Evolutionary conservation across 2,329 filamentous ascomycete species (phyloP), one percentile per base, ranked within the genome.

Genomic region (Hypoxylon sp.): DNA sequence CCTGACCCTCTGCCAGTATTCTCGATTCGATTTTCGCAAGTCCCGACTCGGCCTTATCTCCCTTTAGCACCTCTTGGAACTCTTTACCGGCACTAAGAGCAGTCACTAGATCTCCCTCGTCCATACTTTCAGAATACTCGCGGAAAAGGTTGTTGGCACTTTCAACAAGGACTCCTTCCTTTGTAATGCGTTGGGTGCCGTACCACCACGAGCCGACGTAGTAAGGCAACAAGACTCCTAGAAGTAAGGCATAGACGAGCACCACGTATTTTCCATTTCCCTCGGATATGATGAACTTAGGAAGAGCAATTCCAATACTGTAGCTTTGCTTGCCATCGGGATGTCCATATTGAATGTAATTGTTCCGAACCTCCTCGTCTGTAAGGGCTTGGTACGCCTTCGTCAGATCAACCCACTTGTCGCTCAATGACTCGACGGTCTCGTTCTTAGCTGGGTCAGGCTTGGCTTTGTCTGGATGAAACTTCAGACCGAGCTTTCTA

Each of bases 141-240:
- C 91, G 91, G 87, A 99, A 98, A 65, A 99, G 88, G 72, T 94
- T 94, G 80, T 97, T 97, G 74, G 97, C 94, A 80, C 93, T 98
- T 78, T 96, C 93, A 78, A 98, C 91, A 61, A 97, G 86, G 26
- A 98, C 92, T 74, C 93, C 94, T 81, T 99, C 97, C 83, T 95
- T 97, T 39, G 96, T 98, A 81, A 93, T 89, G 75, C 91, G 89
- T 81, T 97, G 95, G 35, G 94, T 97, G 67, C 97, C 96, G 79
- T 99, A 99, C 96, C 96, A 99, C 96, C 96, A 99, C 65, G 92
- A 94, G 52, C 96, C 96, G 62, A 99, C 95, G 52, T 96, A 85
- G 80, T 97, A 99, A 2, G 96, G 96, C 57, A 99, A 85, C 67
- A 98, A 84, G 68, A 98, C 93, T 61, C 95, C 96, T 56, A 99